Evolutionary conservation across 148 eudicot genomes (phyloP).

Genomic region (Fagopyrum tataricum): DNA sequence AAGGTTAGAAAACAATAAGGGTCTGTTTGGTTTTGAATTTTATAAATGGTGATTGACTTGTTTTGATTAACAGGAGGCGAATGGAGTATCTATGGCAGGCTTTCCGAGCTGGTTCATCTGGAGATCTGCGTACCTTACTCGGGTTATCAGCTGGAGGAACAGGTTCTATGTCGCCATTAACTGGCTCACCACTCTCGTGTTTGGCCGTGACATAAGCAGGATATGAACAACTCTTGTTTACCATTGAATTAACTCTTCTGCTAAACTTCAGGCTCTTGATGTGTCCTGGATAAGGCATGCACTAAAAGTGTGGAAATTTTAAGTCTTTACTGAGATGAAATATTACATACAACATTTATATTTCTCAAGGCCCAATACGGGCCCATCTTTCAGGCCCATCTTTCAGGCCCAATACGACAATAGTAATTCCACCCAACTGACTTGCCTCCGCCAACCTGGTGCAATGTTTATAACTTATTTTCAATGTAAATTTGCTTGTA

Average conservation of each 20-base stretch:
- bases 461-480: no score
- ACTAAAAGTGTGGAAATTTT: not conserved
- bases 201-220: constrained; percentile 62
- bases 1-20: constrained; percentile 35
- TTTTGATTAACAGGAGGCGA: constrained; percentile 40
- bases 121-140: constrained; percentile 89
- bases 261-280: not conserved
- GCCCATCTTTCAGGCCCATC: not conserved
- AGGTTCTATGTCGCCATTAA: constrained; percentile 74
- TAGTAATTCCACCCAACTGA: no score
- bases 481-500: no score
- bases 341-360: not conserved
- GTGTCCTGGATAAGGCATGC: not conserved
- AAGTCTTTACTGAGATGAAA: not conserved
- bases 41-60: not conserved
- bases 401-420: not conserved
- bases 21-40: not conserved
- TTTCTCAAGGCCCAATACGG: not conserved
- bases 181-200: constrained; percentile 81
- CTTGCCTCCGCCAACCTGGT: no score
- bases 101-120: constrained; percentile 85
- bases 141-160: constrained; percentile 89
- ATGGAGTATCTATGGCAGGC: constrained; percentile 65
- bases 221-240: not conserved
- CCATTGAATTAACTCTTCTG: not conserved